These are phyloP conservation scores for Phytophthora constricta DNA, from an alignment of 352 stramenopile species.

Conservation along the genomic window DNA sequence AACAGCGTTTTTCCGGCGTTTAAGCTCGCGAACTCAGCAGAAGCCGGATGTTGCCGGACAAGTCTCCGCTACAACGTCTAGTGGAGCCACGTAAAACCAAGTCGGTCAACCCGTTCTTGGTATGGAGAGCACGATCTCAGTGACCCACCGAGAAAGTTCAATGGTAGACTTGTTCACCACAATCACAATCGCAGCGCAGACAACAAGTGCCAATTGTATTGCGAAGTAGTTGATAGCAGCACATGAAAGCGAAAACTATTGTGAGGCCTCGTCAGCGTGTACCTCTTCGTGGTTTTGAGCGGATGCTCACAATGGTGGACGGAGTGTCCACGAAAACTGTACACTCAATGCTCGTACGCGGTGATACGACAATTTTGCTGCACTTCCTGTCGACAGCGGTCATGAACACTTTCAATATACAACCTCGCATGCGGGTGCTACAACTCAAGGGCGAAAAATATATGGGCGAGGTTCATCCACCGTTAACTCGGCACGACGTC, in stretches of 20 bases:
- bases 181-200: neutral
- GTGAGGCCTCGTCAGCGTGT: conserved; percentile 9
- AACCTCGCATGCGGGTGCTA: conserved; percentile 45
- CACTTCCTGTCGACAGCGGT: conserved; percentile 29
- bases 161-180: too few species aligned
- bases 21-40: too few species aligned
- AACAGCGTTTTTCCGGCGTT: too few species aligned
- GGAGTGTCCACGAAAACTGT: conserved; percentile 28
- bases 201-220: too few species aligned
- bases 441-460: conserved; percentile 33
- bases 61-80: neutral
- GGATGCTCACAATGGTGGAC: conserved; percentile 30
- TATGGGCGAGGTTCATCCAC: conserved; percentile 34
- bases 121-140: too few species aligned
- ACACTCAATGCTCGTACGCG: conserved; percentile 32
- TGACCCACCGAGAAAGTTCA: too few species aligned
- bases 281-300: conserved; percentile 37
- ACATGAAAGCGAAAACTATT: conserved; percentile 6
- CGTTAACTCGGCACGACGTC: conserved; percentile 26
- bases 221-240: too few species aligned
- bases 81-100: neutral
- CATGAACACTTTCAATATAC: conserved; percentile 46
- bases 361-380: conserved; percentile 22
- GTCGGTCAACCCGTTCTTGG: too few species aligned
- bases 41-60: neutral